Evolutionary conservation across 2,329 filamentous ascomycete genomes (phyloP).

Genomic region (Didymella pomorum): DNA sequence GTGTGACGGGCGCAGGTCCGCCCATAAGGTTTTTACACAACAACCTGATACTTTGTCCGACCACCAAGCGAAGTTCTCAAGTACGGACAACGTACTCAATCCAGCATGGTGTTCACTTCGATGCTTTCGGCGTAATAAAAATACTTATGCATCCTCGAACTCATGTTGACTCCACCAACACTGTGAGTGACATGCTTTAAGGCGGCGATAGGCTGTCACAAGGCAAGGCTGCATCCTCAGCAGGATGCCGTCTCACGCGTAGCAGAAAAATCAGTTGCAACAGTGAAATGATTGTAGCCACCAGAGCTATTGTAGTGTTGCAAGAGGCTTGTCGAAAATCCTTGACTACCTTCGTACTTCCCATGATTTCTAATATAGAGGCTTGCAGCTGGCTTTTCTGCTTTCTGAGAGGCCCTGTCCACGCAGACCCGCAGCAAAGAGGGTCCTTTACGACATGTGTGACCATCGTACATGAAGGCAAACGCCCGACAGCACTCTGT

Average conservation of each 20-base stretch:
- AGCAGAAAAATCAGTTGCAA: no score
- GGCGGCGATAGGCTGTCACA: background rate
- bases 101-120: conserved; percentile 1
- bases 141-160: background rate
- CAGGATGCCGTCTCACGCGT: no score
- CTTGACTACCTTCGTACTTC: no score
- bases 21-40: background rate
- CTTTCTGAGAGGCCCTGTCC: no score
- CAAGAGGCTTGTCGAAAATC: no score
- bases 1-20: background rate
- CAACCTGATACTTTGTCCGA: background rate
- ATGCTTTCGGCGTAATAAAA: conserved; percentile 4
- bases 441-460: background rate
- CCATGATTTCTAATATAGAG: no score
- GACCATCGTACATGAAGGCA: background rate
- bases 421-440: background rate
- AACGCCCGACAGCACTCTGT: background rate
- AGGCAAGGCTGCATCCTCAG: background rate
- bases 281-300: no score
- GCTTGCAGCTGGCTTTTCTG: no score
- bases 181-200: background rate
- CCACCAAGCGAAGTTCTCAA: background rate
- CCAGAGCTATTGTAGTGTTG: no score
- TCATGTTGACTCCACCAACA: background rate
- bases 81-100: background rate